Percentiles rank a stretch among this genome's conserved stretches.
These are phyloP conservation scores for Phoenix dactylifera DNA, from an alignment of 176 grass and related monocot species.

Conservation along the genomic window DNA sequence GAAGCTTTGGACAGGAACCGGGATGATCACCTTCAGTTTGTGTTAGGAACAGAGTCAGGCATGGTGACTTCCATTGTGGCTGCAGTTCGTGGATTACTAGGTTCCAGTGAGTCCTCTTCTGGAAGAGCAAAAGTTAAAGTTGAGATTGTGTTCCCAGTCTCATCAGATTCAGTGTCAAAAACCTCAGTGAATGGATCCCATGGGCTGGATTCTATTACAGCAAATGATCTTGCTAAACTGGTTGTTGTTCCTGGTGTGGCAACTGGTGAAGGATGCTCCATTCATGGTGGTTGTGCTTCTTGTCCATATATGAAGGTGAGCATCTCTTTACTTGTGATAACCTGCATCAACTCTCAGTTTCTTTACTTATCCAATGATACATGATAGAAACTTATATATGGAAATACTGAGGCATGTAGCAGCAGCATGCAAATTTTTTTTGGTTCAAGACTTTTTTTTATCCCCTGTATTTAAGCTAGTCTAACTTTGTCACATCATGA, in stretches of 20 bases:
- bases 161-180: slow-evolving; percentile 74
- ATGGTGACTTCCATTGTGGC: slow-evolving; percentile 97
- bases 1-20: slow-evolving; percentile 69
- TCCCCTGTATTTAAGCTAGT: too few relatives aligned
- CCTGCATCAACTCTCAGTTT: too few relatives aligned
- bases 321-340: background rate
- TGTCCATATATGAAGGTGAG: slow-evolving; percentile 99
- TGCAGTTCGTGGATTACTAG: slow-evolving; percentile 50
- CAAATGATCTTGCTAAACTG: slow-evolving; percentile 38
- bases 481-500: too few relatives aligned
- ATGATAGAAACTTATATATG: too few relatives aligned
- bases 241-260: slow-evolving; percentile 73
- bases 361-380: too few relatives aligned
- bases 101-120: slow-evolving; percentile 24
- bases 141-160: slow-evolving; percentile 95
- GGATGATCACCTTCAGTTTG: slow-evolving; percentile 84
- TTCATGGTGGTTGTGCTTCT: slow-evolving; percentile 88
- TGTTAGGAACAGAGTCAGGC: slow-evolving; percentile 93
- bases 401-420: too few relatives aligned
- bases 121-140: slow-evolving; percentile 63
- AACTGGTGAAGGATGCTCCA: slow-evolving; percentile 88
- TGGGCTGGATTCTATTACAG: slow-evolving; percentile 21
- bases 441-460: too few relatives aligned
- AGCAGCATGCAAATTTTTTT: too few relatives aligned
- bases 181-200: slow-evolving; percentile 34